phyloP scores from a whole-genome alignment of 192 early-diverging fungal genomes.

The Phycomyces blakesleeanus region DNA sequence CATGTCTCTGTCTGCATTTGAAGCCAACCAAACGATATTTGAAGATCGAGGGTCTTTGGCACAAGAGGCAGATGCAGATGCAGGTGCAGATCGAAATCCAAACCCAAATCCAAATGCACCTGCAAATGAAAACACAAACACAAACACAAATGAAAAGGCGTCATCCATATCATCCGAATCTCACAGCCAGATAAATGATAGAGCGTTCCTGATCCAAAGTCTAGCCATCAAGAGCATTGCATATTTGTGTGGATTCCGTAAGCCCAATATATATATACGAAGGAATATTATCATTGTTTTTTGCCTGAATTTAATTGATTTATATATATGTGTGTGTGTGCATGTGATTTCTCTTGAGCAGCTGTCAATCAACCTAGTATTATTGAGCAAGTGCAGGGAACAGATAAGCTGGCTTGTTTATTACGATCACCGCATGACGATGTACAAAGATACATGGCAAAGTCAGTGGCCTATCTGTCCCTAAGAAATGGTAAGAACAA shows the following conservation, averaged over 20 bases:
- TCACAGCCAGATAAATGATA: constrained; percentile 21
- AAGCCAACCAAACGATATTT: background rate
- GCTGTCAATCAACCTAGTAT: constrained; percentile 48
- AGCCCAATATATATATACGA: background rate
- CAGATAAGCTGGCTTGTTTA: constrained; percentile 37
- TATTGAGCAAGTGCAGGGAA: constrained; percentile 39
- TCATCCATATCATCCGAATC: constrained; percentile 22
- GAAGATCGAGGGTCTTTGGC: background rate
- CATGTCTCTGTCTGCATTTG: background rate
- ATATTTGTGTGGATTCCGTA: constrained; percentile 33
- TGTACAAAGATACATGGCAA: constrained; percentile 53
- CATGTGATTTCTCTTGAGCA: constrained; percentile 1
- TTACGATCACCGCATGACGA: constrained; percentile 39
- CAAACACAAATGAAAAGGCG: background rate
- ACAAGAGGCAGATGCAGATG: background rate
- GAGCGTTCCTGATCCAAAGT: constrained; percentile 36
- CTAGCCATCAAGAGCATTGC: constrained; percentile 45
- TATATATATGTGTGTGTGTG: no score
- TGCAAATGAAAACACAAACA: no score
- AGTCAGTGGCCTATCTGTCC: constrained; percentile 54
- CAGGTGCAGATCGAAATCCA: no score
- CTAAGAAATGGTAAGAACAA: constrained; percentile 47
- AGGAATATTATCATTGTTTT: background rate
- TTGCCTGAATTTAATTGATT: background rate
- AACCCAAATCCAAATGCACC: no score